Evolutionary conservation across 2,329 filamentous ascomycete species (phyloP).

Genomic region (Neodidymelliopsis sp.): DNA sequence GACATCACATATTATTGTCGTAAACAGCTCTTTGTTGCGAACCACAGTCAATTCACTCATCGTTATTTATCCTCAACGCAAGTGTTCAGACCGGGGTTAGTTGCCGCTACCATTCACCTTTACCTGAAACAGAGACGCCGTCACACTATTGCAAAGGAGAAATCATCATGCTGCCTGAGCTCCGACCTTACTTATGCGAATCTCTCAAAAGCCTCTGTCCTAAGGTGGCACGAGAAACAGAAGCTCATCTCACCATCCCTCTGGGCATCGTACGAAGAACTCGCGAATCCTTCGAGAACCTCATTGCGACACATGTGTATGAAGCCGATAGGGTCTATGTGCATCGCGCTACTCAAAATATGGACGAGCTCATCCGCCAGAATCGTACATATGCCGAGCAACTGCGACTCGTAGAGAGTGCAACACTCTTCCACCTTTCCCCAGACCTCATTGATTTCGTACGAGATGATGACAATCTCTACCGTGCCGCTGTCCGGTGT

Average conservation of each 20-base stretch:
- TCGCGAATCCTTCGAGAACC: background rate
- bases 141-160: background rate
- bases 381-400: constrained; percentile 6
- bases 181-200: background rate
- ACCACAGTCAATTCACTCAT: no score
- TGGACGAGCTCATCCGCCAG: background rate
- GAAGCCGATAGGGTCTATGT: constrained; percentile 1
- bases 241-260: background rate
- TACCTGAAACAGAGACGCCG: background rate
- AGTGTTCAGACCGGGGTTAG: no score
- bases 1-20: no score
- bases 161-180: background rate
- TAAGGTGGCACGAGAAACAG: background rate
- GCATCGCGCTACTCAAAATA: background rate
- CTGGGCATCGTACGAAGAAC: background rate
- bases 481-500: constrained; percentile 5
- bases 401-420: constrained; percentile 1
- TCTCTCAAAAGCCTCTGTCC: background rate
- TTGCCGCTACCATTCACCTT: no score
- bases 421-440: constrained; percentile 5
- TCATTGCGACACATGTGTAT: constrained; percentile 3
- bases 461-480: constrained; percentile 12
- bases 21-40: no score
- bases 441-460: constrained; percentile 2
- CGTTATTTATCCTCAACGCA: no score